These are phyloP conservation scores for Arthrobotrys pseudoclavata DNA, from an alignment of 2,329 filamentous ascomycete species.

Conservation along the genomic window DNA sequence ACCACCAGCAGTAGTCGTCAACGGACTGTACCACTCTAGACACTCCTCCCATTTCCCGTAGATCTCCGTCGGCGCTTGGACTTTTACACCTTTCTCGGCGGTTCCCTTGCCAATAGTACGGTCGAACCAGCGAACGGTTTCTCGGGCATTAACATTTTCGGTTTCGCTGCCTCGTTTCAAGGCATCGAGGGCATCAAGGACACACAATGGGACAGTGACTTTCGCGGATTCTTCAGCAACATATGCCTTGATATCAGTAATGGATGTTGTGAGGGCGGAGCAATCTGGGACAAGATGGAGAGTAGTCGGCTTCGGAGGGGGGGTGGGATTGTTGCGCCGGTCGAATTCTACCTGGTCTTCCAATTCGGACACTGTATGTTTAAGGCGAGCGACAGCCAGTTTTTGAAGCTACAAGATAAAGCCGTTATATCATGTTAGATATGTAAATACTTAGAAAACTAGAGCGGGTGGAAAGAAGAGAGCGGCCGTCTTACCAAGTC, in stretches of 20 bases:
- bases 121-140: slow-evolving; percentile 71
- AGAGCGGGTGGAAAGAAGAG: neutral
- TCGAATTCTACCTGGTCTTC: slow-evolving; percentile 63
- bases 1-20: slow-evolving; percentile 43
- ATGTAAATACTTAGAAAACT: neutral
- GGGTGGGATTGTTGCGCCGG: slow-evolving; percentile 57
- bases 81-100: slow-evolving; percentile 67
- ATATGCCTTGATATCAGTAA: slow-evolving; percentile 71
- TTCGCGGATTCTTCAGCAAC: slow-evolving; percentile 69
- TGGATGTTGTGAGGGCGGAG: slow-evolving; percentile 70
- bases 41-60: slow-evolving; percentile 66
- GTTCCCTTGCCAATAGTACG: slow-evolving; percentile 68
- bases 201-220: slow-evolving; percentile 70
- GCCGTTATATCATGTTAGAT: slow-evolving; percentile 9
- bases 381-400: slow-evolving; percentile 63
- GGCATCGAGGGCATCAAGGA: slow-evolving; percentile 64
- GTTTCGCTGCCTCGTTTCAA: slow-evolving; percentile 63
- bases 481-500: slow-evolving; percentile 31
- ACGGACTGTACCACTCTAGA: slow-evolving; percentile 55
- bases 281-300: slow-evolving; percentile 71
- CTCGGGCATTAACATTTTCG: slow-evolving; percentile 69
- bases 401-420: slow-evolving; percentile 61
- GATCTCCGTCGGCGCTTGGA: slow-evolving; percentile 70
- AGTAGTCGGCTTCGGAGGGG: slow-evolving; percentile 66
- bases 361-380: slow-evolving; percentile 63